Evolutionary conservation across 2,329 filamentous ascomycete genomes (phyloP).

Genomic region (Pseudocercospora vitis): DNA sequence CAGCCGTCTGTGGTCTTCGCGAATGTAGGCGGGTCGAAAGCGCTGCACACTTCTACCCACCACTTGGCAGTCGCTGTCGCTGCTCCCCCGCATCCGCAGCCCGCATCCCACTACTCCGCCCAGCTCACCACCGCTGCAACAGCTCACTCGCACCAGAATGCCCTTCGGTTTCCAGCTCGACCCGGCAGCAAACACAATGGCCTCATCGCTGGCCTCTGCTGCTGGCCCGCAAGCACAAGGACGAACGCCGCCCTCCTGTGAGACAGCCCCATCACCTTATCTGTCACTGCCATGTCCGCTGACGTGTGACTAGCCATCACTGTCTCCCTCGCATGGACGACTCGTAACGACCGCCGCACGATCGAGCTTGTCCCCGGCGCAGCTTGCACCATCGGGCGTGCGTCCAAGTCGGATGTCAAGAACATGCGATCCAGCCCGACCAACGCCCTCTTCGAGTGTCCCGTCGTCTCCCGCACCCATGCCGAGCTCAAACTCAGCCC

Average conservation of each 20-base stretch:
- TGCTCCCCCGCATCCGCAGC: neutral
- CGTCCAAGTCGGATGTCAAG: constrained; percentile 44
- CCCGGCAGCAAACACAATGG: constrained; percentile 9
- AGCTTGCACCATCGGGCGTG: constrained; percentile 44
- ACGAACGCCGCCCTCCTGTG: too few relatives aligned
- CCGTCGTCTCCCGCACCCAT: constrained; percentile 40
- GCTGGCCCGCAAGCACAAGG: too few relatives aligned
- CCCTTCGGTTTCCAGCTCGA: constrained; percentile 8
- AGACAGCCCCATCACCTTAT: too few relatives aligned
- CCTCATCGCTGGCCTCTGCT: constrained; percentile 7
- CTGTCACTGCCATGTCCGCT: constrained; percentile 10
- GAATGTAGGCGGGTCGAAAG: too few relatives aligned
- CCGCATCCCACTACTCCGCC: neutral
- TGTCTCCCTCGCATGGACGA: constrained; percentile 23
- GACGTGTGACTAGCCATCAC: constrained; percentile 21
- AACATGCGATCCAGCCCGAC: constrained; percentile 26
- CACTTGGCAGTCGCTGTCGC: too few relatives aligned
- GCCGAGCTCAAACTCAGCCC: constrained; percentile 31
- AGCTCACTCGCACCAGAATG: neutral
- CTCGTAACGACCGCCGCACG: constrained; percentile 20
- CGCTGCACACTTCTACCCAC: too few relatives aligned
- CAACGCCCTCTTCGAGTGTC: constrained; percentile 41
- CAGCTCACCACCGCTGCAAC: constrained; percentile 1
- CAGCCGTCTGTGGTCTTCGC: too few relatives aligned
- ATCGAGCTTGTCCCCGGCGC: constrained; percentile 23